Percentiles rank a stretch among this genome's conserved stretches.
Conservation (phyloP, 306 rosid species). For the Vigna unguiculata region DNA sequence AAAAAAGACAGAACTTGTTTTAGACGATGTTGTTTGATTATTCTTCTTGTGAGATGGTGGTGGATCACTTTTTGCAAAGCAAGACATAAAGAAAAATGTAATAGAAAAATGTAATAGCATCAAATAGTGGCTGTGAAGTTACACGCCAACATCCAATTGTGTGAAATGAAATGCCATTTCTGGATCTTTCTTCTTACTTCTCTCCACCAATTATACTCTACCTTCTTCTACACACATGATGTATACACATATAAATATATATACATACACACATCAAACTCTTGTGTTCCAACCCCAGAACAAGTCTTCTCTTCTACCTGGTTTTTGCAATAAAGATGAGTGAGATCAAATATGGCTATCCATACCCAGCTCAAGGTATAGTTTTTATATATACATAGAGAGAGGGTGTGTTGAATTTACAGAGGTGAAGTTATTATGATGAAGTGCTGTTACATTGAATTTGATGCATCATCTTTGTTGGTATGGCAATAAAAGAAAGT, state of each 20-base stretch:
- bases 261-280: background rate
- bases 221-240: conserved; percentile 13
- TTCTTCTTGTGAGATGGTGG: conserved; percentile 10
- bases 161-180: conserved; percentile 39
- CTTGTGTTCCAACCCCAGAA: conserved; percentile 27
- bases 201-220: conserved; percentile 46
- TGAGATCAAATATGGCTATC: conserved; percentile 73
- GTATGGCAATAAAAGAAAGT: background rate
- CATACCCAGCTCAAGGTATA: conserved; percentile 72
- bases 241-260: background rate
- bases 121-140: conserved; percentile 36
- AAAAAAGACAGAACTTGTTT: background rate
- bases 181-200: conserved; percentile 50
- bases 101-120: conserved; percentile 33
- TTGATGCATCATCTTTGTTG: background rate
- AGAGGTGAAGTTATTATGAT: background rate
- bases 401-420: too few relatives aligned
- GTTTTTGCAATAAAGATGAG: conserved; percentile 53
- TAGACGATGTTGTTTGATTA: conserved; percentile 9
- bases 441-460: background rate
- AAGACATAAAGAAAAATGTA: background rate
- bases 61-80: conserved; percentile 42
- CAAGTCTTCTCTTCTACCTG: conserved; percentile 36
- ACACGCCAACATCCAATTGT: conserved; percentile 39
- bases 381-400: too few relatives aligned